phyloP scores from a whole-genome alignment of 2,329 filamentous ascomycete genomes.

The Penicillium nordicum region DNA sequence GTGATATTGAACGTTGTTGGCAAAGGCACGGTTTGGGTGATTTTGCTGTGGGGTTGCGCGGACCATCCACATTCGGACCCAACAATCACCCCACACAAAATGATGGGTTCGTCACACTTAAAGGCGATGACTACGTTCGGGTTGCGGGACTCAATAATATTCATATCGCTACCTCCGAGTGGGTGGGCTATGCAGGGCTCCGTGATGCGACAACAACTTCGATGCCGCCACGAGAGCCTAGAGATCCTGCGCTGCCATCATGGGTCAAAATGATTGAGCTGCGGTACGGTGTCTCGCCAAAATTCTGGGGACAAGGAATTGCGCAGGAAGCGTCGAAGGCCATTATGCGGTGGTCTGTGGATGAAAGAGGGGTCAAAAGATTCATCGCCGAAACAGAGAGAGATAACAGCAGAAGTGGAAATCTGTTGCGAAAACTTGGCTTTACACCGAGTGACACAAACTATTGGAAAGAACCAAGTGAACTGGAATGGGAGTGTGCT shows the following conservation, averaged over 20 bases:
- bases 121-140: neutral
- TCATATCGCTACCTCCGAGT: slow-evolving; percentile 8
- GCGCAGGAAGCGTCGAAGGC: slow-evolving; percentile 21
- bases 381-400: slow-evolving; percentile 27
- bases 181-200: slow-evolving; percentile 23
- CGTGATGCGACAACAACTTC: slow-evolving; percentile 24
- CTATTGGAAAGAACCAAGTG: slow-evolving; percentile 23
- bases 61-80: neutral
- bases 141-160: neutral
- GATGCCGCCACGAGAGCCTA: slow-evolving; percentile 10
- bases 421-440: slow-evolving; percentile 23
- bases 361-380: slow-evolving; percentile 20
- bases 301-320: slow-evolving; percentile 24
- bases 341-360: slow-evolving; percentile 22
- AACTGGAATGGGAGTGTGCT: slow-evolving; percentile 19
- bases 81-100: neutral
- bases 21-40: slow-evolving; percentile 10
- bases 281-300: slow-evolving; percentile 23
- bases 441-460: slow-evolving; percentile 19
- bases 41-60: slow-evolving; percentile 19
- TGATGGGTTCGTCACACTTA: neutral
- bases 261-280: slow-evolving; percentile 30
- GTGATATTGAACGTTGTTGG: slow-evolving; percentile 19
- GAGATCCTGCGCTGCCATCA: slow-evolving; percentile 11
- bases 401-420: slow-evolving; percentile 22